Evolutionary conservation across 306 rosid genomes (phyloP), one percentile per base, ranked within the genome.

Genomic region (Oxytropis ochrocephala): DNA sequence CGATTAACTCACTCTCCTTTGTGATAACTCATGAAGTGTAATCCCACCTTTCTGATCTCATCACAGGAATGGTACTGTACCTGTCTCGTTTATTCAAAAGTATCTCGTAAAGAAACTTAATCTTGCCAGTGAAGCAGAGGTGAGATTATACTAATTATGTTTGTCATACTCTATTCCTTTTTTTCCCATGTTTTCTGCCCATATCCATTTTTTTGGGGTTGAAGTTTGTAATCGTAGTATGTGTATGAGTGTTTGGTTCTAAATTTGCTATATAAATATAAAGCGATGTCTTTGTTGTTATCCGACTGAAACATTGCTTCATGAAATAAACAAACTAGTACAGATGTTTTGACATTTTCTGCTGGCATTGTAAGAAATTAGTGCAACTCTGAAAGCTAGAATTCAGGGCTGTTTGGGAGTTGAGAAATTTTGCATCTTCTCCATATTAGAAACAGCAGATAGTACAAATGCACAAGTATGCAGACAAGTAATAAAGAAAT

Each of bases 101-200:
- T 93, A 93, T 72, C 93, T 93, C 39, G 85, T 80, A 47, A 84
- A 85, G 89, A 91, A 94, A 80, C 99, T 94, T 67, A 87, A 87
- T 76, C 99, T 91, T 69, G 78, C 76, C 32, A 84, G 79, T 33
- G 99, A 94, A 81, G 81, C 88, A 18, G 97, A 91, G 87, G 97
- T 88, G 75, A 79, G 97, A 39, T 76, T 48, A 27, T 60, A 64
- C 53, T 41, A 44, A 71, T 59, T 69, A 57, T 56, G 59, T 50
- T 69, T 53, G 8, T 18, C 18, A 48, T 32, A 13, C 27, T 27
- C 14, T 12, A 47, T 2, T 24, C 36, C 11, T 39, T 11, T 30
- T 30, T 38, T 8, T 9, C 2, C 18, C 32, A 17, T 39, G 51
- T 41, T 69, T 9, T 70, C 32, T 12, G 9, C 16, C 19, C 9